Percentiles rank a stretch among this genome's conserved stretches.
These are phyloP conservation scores for Aspergillus viridinutans DNA, from an alignment of 2,329 filamentous ascomycete genomes.

Conservation along the genomic window DNA sequence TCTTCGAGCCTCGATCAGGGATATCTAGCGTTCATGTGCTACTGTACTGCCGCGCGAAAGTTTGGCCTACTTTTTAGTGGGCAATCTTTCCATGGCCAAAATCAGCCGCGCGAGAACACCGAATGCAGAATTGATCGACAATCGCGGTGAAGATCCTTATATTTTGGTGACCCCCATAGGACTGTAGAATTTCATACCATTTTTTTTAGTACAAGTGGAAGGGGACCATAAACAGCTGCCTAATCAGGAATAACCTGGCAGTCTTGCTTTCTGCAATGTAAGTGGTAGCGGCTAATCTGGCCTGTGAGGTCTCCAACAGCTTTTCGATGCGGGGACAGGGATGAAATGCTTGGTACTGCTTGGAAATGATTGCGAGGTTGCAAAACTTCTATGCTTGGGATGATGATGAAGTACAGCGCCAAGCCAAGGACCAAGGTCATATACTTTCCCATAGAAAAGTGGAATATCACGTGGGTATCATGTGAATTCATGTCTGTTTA, in stretches of 20 bases:
- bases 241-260: background rate
- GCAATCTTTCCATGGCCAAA: background rate
- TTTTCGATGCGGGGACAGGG: no score
- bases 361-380: no score
- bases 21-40: background rate
- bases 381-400: no score
- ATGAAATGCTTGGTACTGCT: no score
- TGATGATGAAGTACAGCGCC: no score
- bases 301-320: no score
- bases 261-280: no score
- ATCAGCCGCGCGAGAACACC: background rate
- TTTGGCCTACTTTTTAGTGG: background rate
- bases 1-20: background rate
- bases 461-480: background rate
- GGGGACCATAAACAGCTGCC: background rate
- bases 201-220: background rate
- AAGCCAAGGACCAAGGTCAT: no score
- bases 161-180: background rate
- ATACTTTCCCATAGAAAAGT: no score
- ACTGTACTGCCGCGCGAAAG: background rate
- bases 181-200: background rate
- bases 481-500: background rate
- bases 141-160: background rate
- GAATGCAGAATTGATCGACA: background rate
- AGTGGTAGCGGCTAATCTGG: no score